Evolutionary conservation across 805 yeast genomes (phyloP), one percentile per base, ranked within the genome.

Genomic region (Metschnikowia bowlesiae): DNA sequence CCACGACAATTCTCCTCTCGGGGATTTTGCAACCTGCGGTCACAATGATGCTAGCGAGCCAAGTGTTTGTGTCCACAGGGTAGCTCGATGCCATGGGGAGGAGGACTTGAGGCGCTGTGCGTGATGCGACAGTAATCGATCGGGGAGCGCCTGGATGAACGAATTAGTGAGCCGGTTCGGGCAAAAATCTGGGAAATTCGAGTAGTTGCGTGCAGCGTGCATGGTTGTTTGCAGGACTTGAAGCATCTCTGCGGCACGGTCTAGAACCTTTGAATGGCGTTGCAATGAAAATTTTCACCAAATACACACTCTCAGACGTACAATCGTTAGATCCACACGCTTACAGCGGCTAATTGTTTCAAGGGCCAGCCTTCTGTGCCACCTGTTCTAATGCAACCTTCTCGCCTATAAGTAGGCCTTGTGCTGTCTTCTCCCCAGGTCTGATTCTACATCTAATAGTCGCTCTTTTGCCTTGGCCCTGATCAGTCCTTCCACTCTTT

Each of bases 91-190:
- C 8, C 16, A 9, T 18, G 34, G 28, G 16, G 39, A n/a, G 29
- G 9, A 11, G 40, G 34, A 8, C 34, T 13, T 26, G 9, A 35
- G 16, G 46, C 46, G 14, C 13, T 14, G 29, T 35, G 39, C 39
- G 39, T 14, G 14, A 8, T 14, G 39, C 28, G 39, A 42, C 39
- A 44, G 18, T 16, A 39, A 35, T 35, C 16, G 46, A 44, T 44
- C 46, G 35, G 34, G 8, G 26, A 8, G 22, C 28, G 33, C 46
- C 34, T 18, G 37, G 16, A 5, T 16, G 10, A 13, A 33, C 28
- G 46, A 34, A 44, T 44, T 18, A 44, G 37, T 18, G 46, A 34
- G 46, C 46, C 31, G 11, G 13, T 35, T 44, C 16, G 28, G 46
- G 46, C 32, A 35, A 44, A 34, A 44, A 44, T 14, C 26, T 9